Percentiles rank a stretch among this genome's conserved stretches.
phyloP scores from a whole-genome alignment of 495 filamentous ascomycete genomes.

The Gamarada debralockiae region DNA sequence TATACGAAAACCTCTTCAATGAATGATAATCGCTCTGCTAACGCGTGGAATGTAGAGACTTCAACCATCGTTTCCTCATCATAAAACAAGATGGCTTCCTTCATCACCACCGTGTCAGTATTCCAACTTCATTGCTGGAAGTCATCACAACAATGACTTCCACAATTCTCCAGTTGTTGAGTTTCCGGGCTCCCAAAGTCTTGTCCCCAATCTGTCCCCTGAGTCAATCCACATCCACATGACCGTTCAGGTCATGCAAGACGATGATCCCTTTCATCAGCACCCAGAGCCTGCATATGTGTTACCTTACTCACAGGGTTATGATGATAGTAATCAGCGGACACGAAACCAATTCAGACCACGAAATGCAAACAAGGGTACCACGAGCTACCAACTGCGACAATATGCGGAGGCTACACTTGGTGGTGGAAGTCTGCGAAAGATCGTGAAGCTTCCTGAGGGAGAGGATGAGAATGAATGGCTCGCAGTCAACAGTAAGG shows the following conservation, averaged over 20 bases:
- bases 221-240: conserved; percentile 14
- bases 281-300: conserved; percentile 15
- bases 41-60: conserved; percentile 21
- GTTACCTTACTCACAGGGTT: conserved; percentile 34
- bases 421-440: conserved; percentile 89
- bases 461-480: conserved; percentile 97
- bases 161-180: conserved; percentile 17
- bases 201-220: conserved; percentile 18
- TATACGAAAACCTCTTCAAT: no score
- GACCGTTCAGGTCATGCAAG: conserved; percentile 13
- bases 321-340: conserved; percentile 70
- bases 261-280: conserved; percentile 17
- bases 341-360: conserved; percentile 90
- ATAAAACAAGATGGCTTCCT: conserved; percentile 40
- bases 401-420: conserved; percentile 98
- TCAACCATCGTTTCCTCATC: background rate
- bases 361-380: conserved; percentile 80
- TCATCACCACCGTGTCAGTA: conserved; percentile 49
- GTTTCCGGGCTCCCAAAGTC: conserved; percentile 17
- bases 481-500: conserved; percentile 89
- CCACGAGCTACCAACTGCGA: conserved; percentile 89
- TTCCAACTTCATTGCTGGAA: background rate
- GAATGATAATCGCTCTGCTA: conserved; percentile 19
- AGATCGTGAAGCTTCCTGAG: conserved; percentile 94
- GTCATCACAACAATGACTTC: background rate